A percentile compares a stretch with the other conserved stretches of the same genome.
These are phyloP conservation scores for Marasmius fiardii DNA, from an alignment of 1,284 basidiomycete species.

Conservation along the genomic window DNA sequence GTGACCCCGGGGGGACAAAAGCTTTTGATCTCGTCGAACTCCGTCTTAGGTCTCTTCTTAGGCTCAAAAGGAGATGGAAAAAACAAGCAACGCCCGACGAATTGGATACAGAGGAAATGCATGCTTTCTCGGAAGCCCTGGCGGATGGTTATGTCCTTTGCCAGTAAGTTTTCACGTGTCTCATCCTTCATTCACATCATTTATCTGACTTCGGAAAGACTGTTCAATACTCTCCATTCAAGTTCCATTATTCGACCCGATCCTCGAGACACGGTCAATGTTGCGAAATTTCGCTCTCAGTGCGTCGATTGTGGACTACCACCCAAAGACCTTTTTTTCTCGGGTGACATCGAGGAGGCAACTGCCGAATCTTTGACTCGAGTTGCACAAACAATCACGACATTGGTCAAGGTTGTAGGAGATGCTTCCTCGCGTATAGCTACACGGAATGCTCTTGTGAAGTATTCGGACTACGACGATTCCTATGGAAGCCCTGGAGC, in stretches of 20 bases:
- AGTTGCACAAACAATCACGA: constrained; percentile 9
- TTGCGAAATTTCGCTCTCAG: constrained; percentile 7
- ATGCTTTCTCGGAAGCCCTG: constrained; percentile 7
- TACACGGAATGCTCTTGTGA: constrained; percentile 4
- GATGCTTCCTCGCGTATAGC: background rate
- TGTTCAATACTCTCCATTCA: constrained; percentile 3
- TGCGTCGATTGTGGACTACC: constrained; percentile 9
- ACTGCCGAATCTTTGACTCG: constrained; percentile 10
- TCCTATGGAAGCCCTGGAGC: background rate
- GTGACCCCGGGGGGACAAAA: constrained; percentile 20
- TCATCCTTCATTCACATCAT: background rate
- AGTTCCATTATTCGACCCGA: constrained; percentile 7
- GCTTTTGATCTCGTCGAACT: constrained; percentile 20
- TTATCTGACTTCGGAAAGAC: background rate
- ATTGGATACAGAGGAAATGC: constrained; percentile 3
- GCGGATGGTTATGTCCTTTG: constrained; percentile 13
- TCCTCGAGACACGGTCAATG: constrained; percentile 6
- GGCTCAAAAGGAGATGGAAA: constrained; percentile 10
- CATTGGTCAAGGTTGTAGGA: constrained; percentile 5
- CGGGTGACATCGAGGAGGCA: constrained; percentile 1
- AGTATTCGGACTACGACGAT: constrained; percentile 1
- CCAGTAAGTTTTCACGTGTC: constrained; percentile 6
- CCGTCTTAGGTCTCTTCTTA: constrained; percentile 15
- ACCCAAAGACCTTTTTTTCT: constrained; percentile 6
- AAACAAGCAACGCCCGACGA: background rate